Conservation (phyloP, 169 alveolate species). For the Cryptosporidium xiaoi region DNA sequence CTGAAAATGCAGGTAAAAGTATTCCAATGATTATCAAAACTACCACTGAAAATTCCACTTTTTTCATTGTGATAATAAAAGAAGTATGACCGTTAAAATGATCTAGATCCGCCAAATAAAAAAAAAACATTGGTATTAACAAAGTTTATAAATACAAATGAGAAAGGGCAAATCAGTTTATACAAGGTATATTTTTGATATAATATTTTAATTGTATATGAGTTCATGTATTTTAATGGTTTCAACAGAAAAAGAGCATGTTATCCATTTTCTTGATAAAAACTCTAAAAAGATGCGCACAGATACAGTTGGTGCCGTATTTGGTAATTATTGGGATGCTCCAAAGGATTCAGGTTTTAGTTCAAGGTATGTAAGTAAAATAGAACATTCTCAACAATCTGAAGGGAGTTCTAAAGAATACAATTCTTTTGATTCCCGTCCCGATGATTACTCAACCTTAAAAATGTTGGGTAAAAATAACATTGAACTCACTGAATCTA, state of each 20-base stretch:
- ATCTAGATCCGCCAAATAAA: slow-evolving; percentile 61
- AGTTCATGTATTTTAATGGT: too few relatives aligned
- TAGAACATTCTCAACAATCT: not conserved
- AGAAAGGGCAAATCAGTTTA: not conserved
- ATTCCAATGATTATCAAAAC: not conserved
- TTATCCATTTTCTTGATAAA: too few relatives aligned
- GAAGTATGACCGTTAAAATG: not conserved
- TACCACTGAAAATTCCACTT: not conserved
- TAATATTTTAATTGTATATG: not conserved
- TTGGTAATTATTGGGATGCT: slow-evolving; percentile 59
- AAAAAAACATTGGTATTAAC: too few relatives aligned
- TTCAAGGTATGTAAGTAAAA: slow-evolving; percentile 19
- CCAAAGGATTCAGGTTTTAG: slow-evolving; percentile 33
- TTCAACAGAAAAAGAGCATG: too few relatives aligned
- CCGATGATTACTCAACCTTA: too few relatives aligned
- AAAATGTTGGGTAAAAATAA: too few relatives aligned
- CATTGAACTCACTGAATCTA: slow-evolving; percentile 1
- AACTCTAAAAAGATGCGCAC: slow-evolving; percentile 30
- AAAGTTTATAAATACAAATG: not conserved
- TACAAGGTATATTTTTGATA: not conserved
- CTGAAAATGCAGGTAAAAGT: slow-evolving; percentile 11
- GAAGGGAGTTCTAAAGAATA: not conserved
- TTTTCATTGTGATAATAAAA: not conserved
- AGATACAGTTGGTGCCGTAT: slow-evolving; percentile 54
- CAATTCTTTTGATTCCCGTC: not conserved